Evolutionary conservation across 192 early-diverging fungal genomes (phyloP).

Genomic region (Gigaspora rosea): DNA sequence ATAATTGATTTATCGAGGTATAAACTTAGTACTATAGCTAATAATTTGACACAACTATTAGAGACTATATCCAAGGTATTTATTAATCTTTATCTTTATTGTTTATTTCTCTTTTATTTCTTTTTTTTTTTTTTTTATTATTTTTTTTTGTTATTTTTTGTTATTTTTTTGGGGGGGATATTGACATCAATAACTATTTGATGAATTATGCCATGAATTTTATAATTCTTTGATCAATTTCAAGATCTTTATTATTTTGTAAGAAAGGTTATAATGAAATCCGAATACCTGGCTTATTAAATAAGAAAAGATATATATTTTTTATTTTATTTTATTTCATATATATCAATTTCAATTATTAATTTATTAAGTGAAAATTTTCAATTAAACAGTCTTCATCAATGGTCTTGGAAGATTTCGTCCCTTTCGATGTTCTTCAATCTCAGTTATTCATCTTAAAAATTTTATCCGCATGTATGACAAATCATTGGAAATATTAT

Average conservation of each 20-base stretch:
- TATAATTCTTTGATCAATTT: not conserved
- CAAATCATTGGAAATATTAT: slow-evolving; percentile 81
- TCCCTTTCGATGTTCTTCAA: slow-evolving; percentile 73
- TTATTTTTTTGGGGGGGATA: slow-evolving; percentile 15
- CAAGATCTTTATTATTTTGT: no score
- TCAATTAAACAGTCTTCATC: slow-evolving; percentile 37
- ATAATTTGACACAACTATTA: slow-evolving; percentile 66
- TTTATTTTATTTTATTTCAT: not conserved
- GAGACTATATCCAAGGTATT: slow-evolving; percentile 72
- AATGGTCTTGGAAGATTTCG: slow-evolving; percentile 53
- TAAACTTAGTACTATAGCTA: slow-evolving; percentile 68
- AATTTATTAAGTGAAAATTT: not conserved
- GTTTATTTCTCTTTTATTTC: not conserved
- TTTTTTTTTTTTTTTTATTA: not conserved
- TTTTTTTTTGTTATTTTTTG: slow-evolving; percentile 1
- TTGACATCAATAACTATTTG: not conserved
- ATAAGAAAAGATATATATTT: no score
- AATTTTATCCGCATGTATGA: slow-evolving; percentile 83
- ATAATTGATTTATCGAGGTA: slow-evolving; percentile 77
- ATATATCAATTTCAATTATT: not conserved
- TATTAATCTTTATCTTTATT: slow-evolving; percentile 3
- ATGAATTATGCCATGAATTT: not conserved
- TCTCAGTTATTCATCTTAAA: slow-evolving; percentile 85
- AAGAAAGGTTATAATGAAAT: no score
- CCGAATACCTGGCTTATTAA: no score